A percentile compares a stretch with the other conserved stretches of the same genome.
Evolutionary conservation across 495 filamentous ascomycete species (phyloP).

Genomic region (Xylaria nigripes): DNA sequence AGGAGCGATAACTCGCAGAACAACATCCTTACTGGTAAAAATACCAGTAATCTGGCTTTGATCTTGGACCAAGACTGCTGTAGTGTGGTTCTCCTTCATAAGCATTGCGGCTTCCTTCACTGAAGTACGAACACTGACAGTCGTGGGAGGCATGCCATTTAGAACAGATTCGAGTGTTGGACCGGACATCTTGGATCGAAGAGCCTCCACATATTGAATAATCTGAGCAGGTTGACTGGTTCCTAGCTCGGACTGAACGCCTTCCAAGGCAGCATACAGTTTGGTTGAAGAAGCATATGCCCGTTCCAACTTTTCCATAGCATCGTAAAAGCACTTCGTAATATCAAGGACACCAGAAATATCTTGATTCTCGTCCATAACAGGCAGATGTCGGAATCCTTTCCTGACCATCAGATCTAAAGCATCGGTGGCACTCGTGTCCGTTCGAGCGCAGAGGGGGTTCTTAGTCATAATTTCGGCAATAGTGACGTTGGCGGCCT

Average conservation of each 20-base stretch:
- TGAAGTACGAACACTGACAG: conserved; percentile 89
- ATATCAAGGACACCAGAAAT: conserved; percentile 98
- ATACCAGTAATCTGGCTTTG: conserved; percentile 97
- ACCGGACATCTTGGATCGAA: conserved; percentile 94
- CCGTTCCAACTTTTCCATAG: conserved; percentile 97
- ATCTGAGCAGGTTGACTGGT: conserved; percentile 96
- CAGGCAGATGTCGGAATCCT: conserved; percentile 92
- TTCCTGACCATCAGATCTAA: conserved; percentile 97
- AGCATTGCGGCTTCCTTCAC: conserved; percentile 88
- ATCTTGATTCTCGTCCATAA: conserved; percentile 99
- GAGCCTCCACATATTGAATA: conserved; percentile 95
- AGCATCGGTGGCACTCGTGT: conserved; percentile 96
- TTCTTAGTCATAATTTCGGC: conserved; percentile 99
- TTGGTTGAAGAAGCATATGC: conserved; percentile 94
- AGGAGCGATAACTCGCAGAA: conserved; percentile 94
- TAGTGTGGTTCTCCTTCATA: conserved; percentile 99
- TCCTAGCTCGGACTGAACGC: conserved; percentile 96
- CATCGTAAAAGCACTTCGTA: conserved; percentile 99
- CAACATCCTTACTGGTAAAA: conserved; percentile 98
- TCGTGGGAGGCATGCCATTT: conserved; percentile 83
- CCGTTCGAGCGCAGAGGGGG: conserved; percentile 89
- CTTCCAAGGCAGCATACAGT: conserved; percentile 93
- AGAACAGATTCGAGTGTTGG: conserved; percentile 92
- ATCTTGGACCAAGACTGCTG: conserved; percentile 91
- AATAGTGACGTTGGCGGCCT: conserved; percentile 83